Conservation (phyloP, 2,329 filamentous ascomycete genomes). For the Paraphaeosphaeria minitans region DNA sequence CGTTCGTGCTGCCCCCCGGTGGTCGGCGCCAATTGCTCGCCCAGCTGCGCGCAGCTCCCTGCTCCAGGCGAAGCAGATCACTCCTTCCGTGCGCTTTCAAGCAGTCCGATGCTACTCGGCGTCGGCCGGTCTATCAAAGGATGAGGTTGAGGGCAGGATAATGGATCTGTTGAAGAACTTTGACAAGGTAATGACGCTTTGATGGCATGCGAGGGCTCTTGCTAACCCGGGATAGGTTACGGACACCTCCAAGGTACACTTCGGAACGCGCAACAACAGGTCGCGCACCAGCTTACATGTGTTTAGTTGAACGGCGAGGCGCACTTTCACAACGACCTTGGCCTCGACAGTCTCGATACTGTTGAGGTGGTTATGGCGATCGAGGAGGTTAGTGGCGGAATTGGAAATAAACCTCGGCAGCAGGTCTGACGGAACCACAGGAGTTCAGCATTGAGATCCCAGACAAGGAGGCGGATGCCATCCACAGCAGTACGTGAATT, state of each 20-base stretch:
- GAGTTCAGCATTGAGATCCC: slow-evolving; percentile 95
- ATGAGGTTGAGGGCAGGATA: slow-evolving; percentile 90
- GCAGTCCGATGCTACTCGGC: slow-evolving; percentile 86
- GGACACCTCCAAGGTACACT: slow-evolving; percentile 61
- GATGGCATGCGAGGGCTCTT: slow-evolving; percentile 18
- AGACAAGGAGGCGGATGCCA: slow-evolving; percentile 92
- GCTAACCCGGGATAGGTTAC: slow-evolving; percentile 61
- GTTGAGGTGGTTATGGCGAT: slow-evolving; percentile 99
- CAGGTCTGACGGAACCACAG: slow-evolving; percentile 47
- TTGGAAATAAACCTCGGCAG: slow-evolving; percentile 4
- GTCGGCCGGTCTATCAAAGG: slow-evolving; percentile 74
- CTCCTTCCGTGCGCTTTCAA: slow-evolving; percentile 68
- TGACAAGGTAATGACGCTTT: slow-evolving; percentile 75
- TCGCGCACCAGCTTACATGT: slow-evolving; percentile 27
- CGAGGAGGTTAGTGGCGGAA: slow-evolving; percentile 74
- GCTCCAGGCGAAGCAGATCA: slow-evolving; percentile 64
- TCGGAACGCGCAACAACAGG: not conserved
- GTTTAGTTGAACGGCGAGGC: slow-evolving; percentile 77
- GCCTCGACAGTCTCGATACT: slow-evolving; percentile 95
- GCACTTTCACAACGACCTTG: slow-evolving; percentile 97
- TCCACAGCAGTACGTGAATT: slow-evolving; percentile 80
- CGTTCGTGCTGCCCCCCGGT: slow-evolving; percentile 49
- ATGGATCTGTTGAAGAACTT: slow-evolving; percentile 92
- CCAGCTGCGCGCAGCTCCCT: slow-evolving; percentile 65
- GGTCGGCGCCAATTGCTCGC: slow-evolving; percentile 59